phyloP scores from a whole-genome alignment of 1,284 basidiomycete genomes.

The Pterulicium gracile region DNA sequence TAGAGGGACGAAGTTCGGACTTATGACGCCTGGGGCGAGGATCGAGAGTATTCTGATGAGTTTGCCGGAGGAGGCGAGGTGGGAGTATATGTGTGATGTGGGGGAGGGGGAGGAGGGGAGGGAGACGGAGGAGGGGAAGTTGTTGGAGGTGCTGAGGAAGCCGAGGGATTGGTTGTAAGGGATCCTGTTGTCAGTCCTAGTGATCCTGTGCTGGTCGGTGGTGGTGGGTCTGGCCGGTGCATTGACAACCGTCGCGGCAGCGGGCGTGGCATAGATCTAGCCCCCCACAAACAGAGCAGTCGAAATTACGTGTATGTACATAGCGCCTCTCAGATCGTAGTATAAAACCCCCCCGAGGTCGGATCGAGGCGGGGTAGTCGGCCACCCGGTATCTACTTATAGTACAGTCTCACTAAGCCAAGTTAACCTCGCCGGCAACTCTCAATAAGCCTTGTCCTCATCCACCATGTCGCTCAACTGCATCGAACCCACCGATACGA shows the following conservation, averaged over 20 bases:
- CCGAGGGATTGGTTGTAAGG: slow-evolving; percentile 60
- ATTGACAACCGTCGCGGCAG: background rate
- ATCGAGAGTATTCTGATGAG: slow-evolving; percentile 94
- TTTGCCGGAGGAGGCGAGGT: slow-evolving; percentile 81
- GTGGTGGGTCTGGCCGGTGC: too few relatives aligned
- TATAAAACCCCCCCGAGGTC: too few relatives aligned
- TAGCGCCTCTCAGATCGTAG: too few relatives aligned
- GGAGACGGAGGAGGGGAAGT: slow-evolving; percentile 55
- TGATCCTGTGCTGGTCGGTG: too few relatives aligned
- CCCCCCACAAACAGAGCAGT: background rate
- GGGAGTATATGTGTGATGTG: slow-evolving; percentile 88
- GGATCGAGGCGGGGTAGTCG: too few relatives aligned
- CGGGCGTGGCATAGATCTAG: background rate
- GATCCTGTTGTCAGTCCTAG: background rate
- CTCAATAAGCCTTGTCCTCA: background rate
- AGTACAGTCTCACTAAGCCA: too few relatives aligned
- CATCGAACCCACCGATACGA: slow-evolving; percentile 16
- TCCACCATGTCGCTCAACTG: background rate
- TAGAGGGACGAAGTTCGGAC: slow-evolving; percentile 78
- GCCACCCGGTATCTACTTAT: too few relatives aligned
- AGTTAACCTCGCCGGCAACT: too few relatives aligned
- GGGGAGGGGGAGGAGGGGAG: slow-evolving; percentile 43
- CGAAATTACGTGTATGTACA: too few relatives aligned
- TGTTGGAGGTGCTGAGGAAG: slow-evolving; percentile 58
- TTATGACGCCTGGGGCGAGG: slow-evolving; percentile 84